Evolutionary conservation across 2,329 filamentous ascomycete genomes (phyloP), one percentile per base, ranked within the genome.

Genomic region (Passalora sequoiae): DNA sequence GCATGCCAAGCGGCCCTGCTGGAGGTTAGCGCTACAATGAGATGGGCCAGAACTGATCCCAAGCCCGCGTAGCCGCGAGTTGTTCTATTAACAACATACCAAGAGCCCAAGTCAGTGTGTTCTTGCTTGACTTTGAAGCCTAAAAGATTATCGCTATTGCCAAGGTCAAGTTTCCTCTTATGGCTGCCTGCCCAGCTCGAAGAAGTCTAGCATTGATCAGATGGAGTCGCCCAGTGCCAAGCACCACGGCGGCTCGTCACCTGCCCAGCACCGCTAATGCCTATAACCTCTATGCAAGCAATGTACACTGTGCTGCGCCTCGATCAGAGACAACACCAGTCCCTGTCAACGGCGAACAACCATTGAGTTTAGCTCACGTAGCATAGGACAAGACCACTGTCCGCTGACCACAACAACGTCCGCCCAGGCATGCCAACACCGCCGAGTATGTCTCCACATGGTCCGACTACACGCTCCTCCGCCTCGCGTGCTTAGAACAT

Each of bases 391-490:
- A n/a, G n/a, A n/a, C n/a, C n/a, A n/a, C n/a, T n/a, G 12, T 32
- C 4, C 7, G 4, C 38, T 24, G 3, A 3, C 12, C n/a, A n/a
- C 19, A 40, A 21, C 9, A 27, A 30, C 29, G 20, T n/a, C 15
- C 31, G 43, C 45, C 49, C 46, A 46, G 37, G 16, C n/a, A 36
- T 38, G 49, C 49, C 49, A 51, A 51, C 40, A 38, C 31, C 27
- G 42, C 42, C 27, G 45, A 38, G 31, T 33, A 31, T 29, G 21
- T 28, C 27, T 31, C 20, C 20, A 22, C 29, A 13, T 16, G 24
- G n/a, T n/a, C 29, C 38, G 44, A 38, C 15, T 40, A 28, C 5
- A 28, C 20, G 19, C 28, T 19, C 16, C 38, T 21, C 40, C 44
- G 40, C 41, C 44, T 46, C 27, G 44, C 31, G 19, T 24, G 38